Evolutionary conservation across 192 early-diverging fungal species (phyloP), one percentile per base, ranked within the genome.

Genomic region (Backusella circina): DNA sequence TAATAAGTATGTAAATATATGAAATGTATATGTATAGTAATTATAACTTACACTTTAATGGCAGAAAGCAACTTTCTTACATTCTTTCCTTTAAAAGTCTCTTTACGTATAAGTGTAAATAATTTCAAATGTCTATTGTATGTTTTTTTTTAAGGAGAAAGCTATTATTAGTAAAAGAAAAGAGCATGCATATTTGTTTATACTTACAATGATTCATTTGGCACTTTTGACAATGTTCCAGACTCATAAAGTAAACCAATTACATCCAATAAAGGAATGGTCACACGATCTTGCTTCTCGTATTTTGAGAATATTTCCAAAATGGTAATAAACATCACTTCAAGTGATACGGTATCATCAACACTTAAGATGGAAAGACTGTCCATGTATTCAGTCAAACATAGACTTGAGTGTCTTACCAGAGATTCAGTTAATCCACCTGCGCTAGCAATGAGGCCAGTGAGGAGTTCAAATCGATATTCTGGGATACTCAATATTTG

Each of bases 401-500:
- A 87, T 1, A 82, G 68, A 72, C 91, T 93, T 15, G 93, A 88
- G 67, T 89, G 84, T 47, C 86, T 80, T 80, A 92, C 92, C 71
- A 96, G 71, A 9, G 91, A 89, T 79, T 96, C 95, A 0, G 91
- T 90, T 30, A 94, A 77, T 21, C 93, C 93, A 28, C 95, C 95
- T 30, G 93, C 90, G 76, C 88, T 89, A n/a, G 92, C 79, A 36
- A 95, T 80, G 4, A 96, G 79, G 0, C 95, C 95, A 21, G 85
- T 68, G 31, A 96, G 67, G 21, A 94, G 68, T 39, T 89, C 85
- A 32, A 76, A 70, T 1, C 92, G 79, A 74, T 90, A 94, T 72
- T 81, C 86, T 1, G 83, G 74, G 13, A 91, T 44, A 9, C 76
- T 67, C 23, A 96, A 70, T 9, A 92, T 38, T 44, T 81, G 75